These are phyloP conservation scores for Nannochloropsis salina DNA, from an alignment of 108 stramenopile genomes.

Conservation along the genomic window DNA sequence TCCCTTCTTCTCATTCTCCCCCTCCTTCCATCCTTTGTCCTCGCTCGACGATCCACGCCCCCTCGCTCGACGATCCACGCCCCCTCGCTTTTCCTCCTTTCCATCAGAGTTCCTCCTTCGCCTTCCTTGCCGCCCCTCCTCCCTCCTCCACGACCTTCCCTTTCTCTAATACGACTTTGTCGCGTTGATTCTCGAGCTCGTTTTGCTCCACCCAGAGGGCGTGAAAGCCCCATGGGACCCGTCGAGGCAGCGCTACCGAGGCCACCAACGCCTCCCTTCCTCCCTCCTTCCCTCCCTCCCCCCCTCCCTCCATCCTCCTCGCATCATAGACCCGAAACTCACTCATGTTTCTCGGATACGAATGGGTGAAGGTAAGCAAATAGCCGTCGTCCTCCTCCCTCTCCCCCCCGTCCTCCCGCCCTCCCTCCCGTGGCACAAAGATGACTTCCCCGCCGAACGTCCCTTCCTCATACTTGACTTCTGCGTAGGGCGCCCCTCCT, in stretches of 20 bases:
- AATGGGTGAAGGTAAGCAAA: neutral
- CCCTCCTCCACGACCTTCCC: neutral
- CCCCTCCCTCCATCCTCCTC: neutral
- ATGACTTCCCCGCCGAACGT: constrained; percentile 66
- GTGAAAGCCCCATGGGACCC: neutral
- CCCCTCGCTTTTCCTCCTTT: neutral
- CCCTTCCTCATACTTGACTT: constrained; percentile 60
- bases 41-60: neutral
- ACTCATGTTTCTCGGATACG: neutral
- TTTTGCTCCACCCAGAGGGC: neutral
- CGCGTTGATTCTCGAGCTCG: neutral
- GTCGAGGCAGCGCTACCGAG: neutral
- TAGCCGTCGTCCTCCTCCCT: neutral
- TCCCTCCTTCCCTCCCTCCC: neutral
- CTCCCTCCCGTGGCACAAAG: constrained; percentile 75
- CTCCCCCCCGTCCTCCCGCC: neutral
- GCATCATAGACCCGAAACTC: neutral
- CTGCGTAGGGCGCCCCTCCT: constrained; percentile 79
- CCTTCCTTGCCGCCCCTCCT: neutral
- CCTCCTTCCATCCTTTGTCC: no score
- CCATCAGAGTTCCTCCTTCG: neutral
- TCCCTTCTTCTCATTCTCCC: no score
- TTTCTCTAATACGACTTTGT: neutral
- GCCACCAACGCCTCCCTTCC: neutral
- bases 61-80: neutral